Evolutionary conservation across 2,329 filamentous ascomycete genomes (phyloP).

Genomic region (Hypoxylon rubiginosum): DNA sequence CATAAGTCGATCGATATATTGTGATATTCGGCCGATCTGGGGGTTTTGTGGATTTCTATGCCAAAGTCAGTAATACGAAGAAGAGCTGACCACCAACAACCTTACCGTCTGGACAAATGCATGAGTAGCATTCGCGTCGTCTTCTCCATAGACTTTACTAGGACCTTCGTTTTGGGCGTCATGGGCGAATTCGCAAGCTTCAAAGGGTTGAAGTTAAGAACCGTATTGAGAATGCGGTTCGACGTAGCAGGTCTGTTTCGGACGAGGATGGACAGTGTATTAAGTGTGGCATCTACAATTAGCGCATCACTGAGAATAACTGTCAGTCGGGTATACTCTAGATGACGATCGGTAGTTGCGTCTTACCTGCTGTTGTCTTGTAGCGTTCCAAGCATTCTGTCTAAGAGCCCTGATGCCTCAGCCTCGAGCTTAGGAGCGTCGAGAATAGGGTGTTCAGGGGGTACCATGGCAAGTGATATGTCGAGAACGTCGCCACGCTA

Average conservation of each 20-base stretch:
- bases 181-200: conserved; percentile 82
- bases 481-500: conserved; percentile 70
- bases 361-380: conserved; percentile 87
- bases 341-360: not conserved
- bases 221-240: conserved; percentile 85
- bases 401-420: conserved; percentile 89
- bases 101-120: conserved; percentile 83
- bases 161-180: conserved; percentile 83
- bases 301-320: conserved; percentile 78
- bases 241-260: conserved; percentile 84
- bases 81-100: conserved; percentile 9
- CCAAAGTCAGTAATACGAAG: conserved; percentile 43
- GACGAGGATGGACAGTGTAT: conserved; percentile 85
- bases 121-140: conserved; percentile 87
- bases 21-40: conserved; percentile 82
- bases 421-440: conserved; percentile 87
- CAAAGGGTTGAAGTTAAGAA: conserved; percentile 93
- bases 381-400: conserved; percentile 86
- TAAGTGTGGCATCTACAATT: conserved; percentile 90
- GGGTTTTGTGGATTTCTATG: conserved; percentile 83
- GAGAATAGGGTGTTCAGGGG: conserved; percentile 84
- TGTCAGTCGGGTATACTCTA: conserved; percentile 37
- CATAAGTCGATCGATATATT: conserved; percentile 86
- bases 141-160: conserved; percentile 94
- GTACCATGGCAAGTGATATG: conserved; percentile 87